These are phyloP conservation scores for Macrotyloma uniflorum DNA, from an alignment of 306 rosid species.

Conservation along the genomic window DNA sequence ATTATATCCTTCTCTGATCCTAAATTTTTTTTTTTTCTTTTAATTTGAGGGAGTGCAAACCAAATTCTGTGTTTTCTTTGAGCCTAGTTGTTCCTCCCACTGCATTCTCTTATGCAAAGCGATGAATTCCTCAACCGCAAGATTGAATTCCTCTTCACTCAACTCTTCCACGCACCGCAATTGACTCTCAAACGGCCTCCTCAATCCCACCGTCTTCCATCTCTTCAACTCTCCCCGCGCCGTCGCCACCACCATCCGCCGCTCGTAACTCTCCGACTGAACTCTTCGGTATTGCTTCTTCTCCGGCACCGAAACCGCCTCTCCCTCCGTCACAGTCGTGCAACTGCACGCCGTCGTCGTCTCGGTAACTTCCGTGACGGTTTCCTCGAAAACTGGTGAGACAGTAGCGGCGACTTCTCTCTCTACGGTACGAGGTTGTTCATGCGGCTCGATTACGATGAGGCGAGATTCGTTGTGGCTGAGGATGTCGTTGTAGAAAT, in stretches of 20 bases:
- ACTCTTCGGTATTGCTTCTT: conserved; percentile 52
- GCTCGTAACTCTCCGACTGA: conserved; percentile 52
- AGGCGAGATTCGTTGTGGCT: background rate
- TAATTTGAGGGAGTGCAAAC: background rate
- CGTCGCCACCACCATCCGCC: conserved; percentile 21
- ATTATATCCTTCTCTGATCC: background rate
- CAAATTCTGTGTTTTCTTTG: conserved; percentile 16
- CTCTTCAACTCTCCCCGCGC: background rate
- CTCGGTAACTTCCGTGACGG: conserved; percentile 40
- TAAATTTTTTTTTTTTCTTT: background rate
- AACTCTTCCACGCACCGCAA: conserved; percentile 45
- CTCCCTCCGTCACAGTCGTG: background rate
- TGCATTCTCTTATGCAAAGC: conserved; percentile 52
- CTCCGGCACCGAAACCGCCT: background rate
- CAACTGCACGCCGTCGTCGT: conserved; percentile 3
- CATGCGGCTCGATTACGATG: background rate
- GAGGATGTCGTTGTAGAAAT: conserved; percentile 7
- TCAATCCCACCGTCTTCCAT: conserved; percentile 17
- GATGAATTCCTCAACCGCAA: conserved; percentile 58
- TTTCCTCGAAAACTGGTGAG: conserved; percentile 2
- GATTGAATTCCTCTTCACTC: conserved; percentile 74
- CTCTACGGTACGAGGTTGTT: background rate
- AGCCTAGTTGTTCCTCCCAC: conserved; percentile 39
- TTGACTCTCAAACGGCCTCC: conserved; percentile 26
- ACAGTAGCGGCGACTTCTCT: background rate